Evolutionary conservation across 2,329 filamentous ascomycete species (phyloP).

Genomic region (Fusarium nanum): DNA sequence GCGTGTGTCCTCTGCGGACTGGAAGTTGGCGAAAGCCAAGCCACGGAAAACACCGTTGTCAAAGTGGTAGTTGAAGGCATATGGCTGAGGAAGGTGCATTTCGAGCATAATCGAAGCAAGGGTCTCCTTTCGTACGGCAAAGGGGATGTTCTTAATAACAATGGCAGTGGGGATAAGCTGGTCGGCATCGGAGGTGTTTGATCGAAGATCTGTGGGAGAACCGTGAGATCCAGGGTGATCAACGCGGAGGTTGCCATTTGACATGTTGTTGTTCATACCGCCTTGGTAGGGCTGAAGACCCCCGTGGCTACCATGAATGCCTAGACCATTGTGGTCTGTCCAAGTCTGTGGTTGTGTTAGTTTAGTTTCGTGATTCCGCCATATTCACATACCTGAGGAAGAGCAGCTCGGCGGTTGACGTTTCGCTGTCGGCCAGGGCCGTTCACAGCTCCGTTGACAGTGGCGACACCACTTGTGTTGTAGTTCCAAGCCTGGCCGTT

Average conservation of each 20-base stretch:
- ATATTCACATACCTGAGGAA: constrained; percentile 73
- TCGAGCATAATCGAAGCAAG: constrained; percentile 94
- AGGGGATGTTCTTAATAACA: constrained; percentile 99
- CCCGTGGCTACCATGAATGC: constrained; percentile 55
- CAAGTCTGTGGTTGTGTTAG: constrained; percentile 56
- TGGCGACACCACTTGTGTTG: constrained; percentile 72
- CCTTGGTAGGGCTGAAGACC: constrained; percentile 52
- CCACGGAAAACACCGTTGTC: constrained; percentile 97
- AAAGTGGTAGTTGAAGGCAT: constrained; percentile 99
- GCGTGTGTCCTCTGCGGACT: constrained; percentile 91
- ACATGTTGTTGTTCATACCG: constrained; percentile 52
- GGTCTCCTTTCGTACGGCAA: constrained; percentile 97
- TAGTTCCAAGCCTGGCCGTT: constrained; percentile 87
- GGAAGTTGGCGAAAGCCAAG: constrained; percentile 97
- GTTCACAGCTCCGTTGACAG: constrained; percentile 72
- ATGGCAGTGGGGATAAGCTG: constrained; percentile 98
- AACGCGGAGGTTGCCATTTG: constrained; percentile 58
- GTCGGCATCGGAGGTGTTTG: constrained; percentile 69
- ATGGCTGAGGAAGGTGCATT: constrained; percentile 91
- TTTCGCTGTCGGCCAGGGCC: constrained; percentile 68
- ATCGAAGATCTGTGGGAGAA: constrained; percentile 56
- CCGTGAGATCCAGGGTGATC: constrained; percentile 56
- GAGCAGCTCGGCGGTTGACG: constrained; percentile 67
- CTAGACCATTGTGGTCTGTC: constrained; percentile 61
- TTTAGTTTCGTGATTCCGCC: neutral